Evolutionary conservation across 2,329 filamentous ascomycete species (phyloP), one percentile per base, ranked within the genome.

Genomic region (Harringtonia aguacate): DNA sequence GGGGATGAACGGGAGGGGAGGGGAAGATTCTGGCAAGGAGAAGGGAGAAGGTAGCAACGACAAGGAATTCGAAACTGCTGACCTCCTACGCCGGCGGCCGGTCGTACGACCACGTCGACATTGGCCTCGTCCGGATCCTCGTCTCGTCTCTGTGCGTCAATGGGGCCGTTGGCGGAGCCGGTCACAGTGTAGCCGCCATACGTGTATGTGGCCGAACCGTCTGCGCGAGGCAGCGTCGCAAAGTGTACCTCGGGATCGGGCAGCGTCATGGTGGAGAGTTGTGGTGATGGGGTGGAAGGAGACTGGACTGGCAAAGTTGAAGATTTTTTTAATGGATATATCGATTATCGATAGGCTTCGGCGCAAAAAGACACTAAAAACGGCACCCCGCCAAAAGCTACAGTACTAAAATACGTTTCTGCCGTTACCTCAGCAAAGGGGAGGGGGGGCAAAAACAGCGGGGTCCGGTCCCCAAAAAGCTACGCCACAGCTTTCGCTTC

Each of bases 81-180:
- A 81, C 88, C 84, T 68, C 85, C 87, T 37, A 92, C 81, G 15
- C 89, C 89, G 50, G 83, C 80, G 30, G 84, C 82, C 39, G 90
- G 90, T 60, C 92, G 79, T 51, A 98, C 77, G 59, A 90, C 80
- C 46, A 98, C 86, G 63, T 97, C 92, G 52, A 98, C 72, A 40
- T 83, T 78, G 24, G 90, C 87, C 67, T 95, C 88, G 62, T 94
- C 89, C 8, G 92, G 84, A 52, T 92, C 78, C 61, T 97, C 87
- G 59, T 98, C 90, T 55, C 86, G 79, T 56, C 89, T 78, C 54
- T 81, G 79, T 15, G 90, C 86, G 67, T 98, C 92, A 53, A 97
- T 78, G 15, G 92, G 92, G 1, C 90, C 92, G 63, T 95, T 97
- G 52, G 94, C 87, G 14, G 86, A 82, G 45, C 84, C 85, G 43